Conservation (phyloP, 2,329 filamentous ascomycete species). For the Cordyceps cateniannulata region DNA sequence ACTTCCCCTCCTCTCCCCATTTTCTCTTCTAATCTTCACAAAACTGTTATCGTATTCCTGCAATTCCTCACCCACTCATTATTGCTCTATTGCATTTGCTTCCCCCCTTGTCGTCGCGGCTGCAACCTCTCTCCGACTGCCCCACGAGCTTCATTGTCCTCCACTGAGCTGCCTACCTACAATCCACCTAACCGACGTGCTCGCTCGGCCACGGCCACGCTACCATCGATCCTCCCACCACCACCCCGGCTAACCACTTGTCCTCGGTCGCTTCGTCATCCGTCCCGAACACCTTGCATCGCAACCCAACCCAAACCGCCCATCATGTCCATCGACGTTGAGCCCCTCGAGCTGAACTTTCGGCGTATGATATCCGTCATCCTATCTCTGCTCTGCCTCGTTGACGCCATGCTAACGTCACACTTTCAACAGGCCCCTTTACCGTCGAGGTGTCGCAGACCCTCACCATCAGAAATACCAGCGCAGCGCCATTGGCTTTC, state of each 20-base stretch:
- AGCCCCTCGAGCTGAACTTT: slow-evolving; percentile 87
- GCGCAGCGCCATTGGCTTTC: slow-evolving; percentile 58
- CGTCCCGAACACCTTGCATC: not conserved
- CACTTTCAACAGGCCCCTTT: slow-evolving; percentile 50
- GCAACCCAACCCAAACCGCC: slow-evolving; percentile 10
- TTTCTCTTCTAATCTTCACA: not conserved
- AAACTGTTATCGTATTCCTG: not conserved
- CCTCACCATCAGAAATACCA: slow-evolving; percentile 59
- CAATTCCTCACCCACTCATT: slow-evolving; percentile 10
- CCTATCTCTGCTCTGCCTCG: not conserved
- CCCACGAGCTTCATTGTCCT: not conserved
- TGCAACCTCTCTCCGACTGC: not conserved
- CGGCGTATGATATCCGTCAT: slow-evolving; percentile 59
- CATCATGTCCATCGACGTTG: slow-evolving; percentile 91
- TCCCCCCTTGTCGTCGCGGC: not conserved
- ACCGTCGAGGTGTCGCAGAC: slow-evolving; percentile 59
- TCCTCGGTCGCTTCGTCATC: slow-evolving; percentile 9
- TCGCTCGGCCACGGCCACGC: slow-evolving; percentile 13
- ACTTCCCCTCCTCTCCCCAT: slow-evolving; percentile 7
- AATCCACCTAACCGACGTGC: slow-evolving; percentile 6
- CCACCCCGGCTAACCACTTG: not conserved
- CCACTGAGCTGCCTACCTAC: not conserved
- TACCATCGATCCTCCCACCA: slow-evolving; percentile 2
- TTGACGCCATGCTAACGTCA: slow-evolving; percentile 11
- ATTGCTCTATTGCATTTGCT: not conserved